These are phyloP conservation scores for Raphidocelis subcapitata DNA, from an alignment of 139 green algal genomes.

Conservation along the genomic window DNA sequence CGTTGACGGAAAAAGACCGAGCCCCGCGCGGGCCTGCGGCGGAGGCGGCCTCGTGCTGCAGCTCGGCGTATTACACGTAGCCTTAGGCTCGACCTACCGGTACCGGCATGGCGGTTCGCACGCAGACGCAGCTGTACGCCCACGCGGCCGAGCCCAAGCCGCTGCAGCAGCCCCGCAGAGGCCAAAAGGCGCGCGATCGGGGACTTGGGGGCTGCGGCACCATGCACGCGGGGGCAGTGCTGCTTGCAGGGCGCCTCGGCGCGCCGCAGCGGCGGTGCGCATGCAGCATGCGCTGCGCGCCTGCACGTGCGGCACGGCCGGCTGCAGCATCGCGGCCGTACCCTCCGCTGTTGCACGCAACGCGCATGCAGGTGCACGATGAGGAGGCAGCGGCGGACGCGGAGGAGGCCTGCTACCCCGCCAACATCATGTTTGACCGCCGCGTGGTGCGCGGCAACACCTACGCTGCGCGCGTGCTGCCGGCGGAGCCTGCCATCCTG, in stretches of 20 bases:
- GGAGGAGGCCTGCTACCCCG: too few relatives aligned
- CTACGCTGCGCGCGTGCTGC: constrained; percentile 72
- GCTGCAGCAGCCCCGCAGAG: constrained; percentile 52
- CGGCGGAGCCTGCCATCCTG: constrained; percentile 39
- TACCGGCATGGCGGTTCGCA: background rate
- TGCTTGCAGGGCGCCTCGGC: constrained; percentile 25
- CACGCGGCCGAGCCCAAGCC: constrained; percentile 63
- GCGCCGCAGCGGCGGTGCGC: constrained; percentile 46
- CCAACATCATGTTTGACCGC: constrained; percentile 90
- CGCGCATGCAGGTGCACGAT: background rate
- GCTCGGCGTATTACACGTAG: too few relatives aligned
- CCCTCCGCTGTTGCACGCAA: background rate
- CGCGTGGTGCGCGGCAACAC: constrained; percentile 85
- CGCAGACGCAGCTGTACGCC: constrained; percentile 51
- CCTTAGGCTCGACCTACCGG: too few relatives aligned
- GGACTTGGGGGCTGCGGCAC: background rate
- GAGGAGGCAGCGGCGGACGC: too few relatives aligned
- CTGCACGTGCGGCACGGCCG: too few relatives aligned
- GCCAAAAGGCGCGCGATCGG: constrained; percentile 14
- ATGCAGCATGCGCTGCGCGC: background rate
- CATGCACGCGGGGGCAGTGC: background rate
- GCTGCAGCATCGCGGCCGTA: too few relatives aligned
- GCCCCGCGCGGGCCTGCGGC: too few relatives aligned
- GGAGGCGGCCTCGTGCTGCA: too few relatives aligned
- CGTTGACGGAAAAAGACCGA: too few relatives aligned